A percentile compares a stretch with the other conserved stretches of the same genome.
These are phyloP conservation scores for Hysterangium stoloniferum DNA, from an alignment of 768 basidiomycete genomes.

Conservation along the genomic window DNA sequence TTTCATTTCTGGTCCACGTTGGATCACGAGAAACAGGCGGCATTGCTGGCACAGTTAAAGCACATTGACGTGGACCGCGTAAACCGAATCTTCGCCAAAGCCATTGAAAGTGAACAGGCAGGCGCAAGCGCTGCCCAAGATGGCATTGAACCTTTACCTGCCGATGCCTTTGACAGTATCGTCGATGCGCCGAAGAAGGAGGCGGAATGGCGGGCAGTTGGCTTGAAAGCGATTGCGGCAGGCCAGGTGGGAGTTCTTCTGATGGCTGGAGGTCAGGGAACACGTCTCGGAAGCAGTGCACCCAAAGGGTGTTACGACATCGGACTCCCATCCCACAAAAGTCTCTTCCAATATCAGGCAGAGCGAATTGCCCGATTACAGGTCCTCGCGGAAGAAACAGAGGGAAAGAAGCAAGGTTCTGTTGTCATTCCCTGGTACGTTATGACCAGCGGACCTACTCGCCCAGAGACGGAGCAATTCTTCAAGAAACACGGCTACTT, in stretches of 20 bases:
- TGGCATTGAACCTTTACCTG: conserved; percentile 75
- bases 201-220: conserved; percentile 66
- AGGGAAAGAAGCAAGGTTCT: conserved; percentile 43
- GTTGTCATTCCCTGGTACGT: conserved; percentile 94
- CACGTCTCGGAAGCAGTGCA: conserved; percentile 80
- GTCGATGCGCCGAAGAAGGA: conserved; percentile 47
- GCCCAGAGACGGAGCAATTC: conserved; percentile 76
- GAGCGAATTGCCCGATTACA: conserved; percentile 87
- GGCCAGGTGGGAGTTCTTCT: conserved; percentile 91
- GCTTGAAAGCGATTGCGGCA: conserved; percentile 71
- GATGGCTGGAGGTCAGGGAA: conserved; percentile 98
- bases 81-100: conserved; percentile 78
- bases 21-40: conserved; percentile 48
- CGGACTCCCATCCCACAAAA: conserved; percentile 85
- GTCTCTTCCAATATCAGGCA: conserved; percentile 96
- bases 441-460: conserved; percentile 97
- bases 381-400: conserved; percentile 55
- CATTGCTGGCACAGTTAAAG: conserved; percentile 65
- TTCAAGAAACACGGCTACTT: conserved; percentile 74
- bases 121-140: conserved; percentile 30
- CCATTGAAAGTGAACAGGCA: conserved; percentile 57
- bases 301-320: conserved; percentile 99
- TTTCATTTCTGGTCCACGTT: conserved; percentile 81
- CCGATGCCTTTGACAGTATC: conserved; percentile 60
- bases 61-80: conserved; percentile 84